phyloP scores from a whole-genome alignment of 169 alveolate genomes.

The Neospora caninum region DNA sequence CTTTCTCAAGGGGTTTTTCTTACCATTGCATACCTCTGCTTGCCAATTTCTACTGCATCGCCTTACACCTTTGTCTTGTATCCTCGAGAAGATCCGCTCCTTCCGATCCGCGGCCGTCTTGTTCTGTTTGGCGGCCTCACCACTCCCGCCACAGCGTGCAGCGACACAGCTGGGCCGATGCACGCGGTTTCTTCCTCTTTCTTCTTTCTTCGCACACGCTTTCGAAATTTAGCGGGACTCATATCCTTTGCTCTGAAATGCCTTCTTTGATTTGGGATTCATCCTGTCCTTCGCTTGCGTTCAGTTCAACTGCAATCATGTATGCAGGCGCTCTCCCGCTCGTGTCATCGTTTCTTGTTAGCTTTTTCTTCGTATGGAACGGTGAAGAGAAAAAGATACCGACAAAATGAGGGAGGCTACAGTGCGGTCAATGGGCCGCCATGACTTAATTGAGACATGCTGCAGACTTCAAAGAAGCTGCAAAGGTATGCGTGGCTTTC shows the following conservation, averaged over 20 bases:
- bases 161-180: background rate
- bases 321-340: no score
- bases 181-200: background rate
- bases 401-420: background rate
- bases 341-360: no score
- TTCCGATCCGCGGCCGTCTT: background rate
- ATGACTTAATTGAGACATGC: slow-evolving; percentile 26
- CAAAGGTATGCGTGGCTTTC: slow-evolving; percentile 21
- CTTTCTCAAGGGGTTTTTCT: background rate
- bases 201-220: no score
- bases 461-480: slow-evolving; percentile 17
- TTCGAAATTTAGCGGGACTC: no score
- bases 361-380: no score
- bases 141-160: background rate
- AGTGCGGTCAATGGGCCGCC: slow-evolving; percentile 7
- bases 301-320: no score
- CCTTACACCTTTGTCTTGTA: background rate
- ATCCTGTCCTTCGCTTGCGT: no score
- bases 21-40: background rate
- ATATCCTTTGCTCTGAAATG: no score
- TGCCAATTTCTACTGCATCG: background rate
- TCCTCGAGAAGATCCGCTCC: background rate
- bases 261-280: no score
- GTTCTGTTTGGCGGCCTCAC: background rate
- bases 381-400: background rate